Conservation (phyloP, 345 rosid species). For the Pelargonium nanum region DNA sequence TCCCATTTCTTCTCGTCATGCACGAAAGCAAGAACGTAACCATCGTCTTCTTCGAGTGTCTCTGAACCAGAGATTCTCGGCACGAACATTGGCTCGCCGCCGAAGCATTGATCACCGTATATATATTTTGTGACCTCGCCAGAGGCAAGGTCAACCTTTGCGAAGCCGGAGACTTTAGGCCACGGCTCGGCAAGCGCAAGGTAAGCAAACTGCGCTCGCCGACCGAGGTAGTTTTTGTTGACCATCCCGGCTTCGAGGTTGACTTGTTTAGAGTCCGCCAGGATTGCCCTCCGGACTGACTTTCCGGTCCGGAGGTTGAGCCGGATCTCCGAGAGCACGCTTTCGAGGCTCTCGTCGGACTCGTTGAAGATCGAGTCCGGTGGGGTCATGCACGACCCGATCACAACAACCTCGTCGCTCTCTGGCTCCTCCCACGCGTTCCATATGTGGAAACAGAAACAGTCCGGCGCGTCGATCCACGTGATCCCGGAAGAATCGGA, state of each 20-base stretch:
- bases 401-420: constrained; percentile 70
- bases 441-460: constrained; percentile 92
- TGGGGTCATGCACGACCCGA: constrained; percentile 98
- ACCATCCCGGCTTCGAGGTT: constrained; percentile 98
- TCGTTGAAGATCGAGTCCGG: constrained; percentile 94
- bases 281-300: constrained; percentile 58
- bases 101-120: constrained; percentile 60
- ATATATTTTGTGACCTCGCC: constrained; percentile 53
- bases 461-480: constrained; percentile 74
- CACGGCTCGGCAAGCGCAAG: constrained; percentile 91
- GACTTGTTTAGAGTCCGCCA: constrained; percentile 45
- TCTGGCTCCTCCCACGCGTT: constrained; percentile 95
- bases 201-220: constrained; percentile 64
- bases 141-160: constrained; percentile 66
- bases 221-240: constrained; percentile 62
- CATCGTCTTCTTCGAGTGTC: constrained; percentile 73
- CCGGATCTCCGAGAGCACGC: constrained; percentile 79
- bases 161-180: constrained; percentile 91
- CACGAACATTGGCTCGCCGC: constrained; percentile 84
- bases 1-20: constrained; percentile 72
- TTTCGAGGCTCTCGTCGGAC: constrained; percentile 61
- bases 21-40: constrained; percentile 63
- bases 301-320: constrained; percentile 69
- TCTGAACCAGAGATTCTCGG: constrained; percentile 23
- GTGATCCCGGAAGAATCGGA: constrained; percentile 39